Conservation (phyloP, 164 flowering plant genomes). For the Malania oleifera region DNA sequence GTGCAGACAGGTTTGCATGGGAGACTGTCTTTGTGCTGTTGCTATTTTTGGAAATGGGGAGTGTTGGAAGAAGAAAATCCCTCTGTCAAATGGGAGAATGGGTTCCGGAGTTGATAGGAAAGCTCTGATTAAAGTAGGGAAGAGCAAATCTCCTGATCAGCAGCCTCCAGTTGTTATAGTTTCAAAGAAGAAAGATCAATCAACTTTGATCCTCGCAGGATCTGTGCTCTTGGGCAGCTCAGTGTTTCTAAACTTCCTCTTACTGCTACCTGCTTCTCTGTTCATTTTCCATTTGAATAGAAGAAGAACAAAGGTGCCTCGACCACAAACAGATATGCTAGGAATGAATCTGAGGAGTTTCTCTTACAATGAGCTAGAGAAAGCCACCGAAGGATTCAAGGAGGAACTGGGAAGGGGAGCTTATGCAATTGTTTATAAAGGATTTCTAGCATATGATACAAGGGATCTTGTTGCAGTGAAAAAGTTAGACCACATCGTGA, state of each 20-base stretch:
- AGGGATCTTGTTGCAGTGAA: conserved; percentile 3
- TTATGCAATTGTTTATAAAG: conserved; percentile 15
- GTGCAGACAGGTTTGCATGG: conserved; percentile 42
- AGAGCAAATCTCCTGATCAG: conserved; percentile 2
- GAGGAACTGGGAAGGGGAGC: conserved; percentile 15
- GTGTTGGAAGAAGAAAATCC: conserved; percentile 17
- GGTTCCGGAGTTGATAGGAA: conserved; percentile 7
- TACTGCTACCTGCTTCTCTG: background rate
- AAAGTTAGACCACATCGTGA: conserved; percentile 10
- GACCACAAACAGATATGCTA: background rate
- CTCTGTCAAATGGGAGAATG: conserved; percentile 8
- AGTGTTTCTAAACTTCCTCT: background rate
- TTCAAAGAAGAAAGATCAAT: conserved; percentile 6
- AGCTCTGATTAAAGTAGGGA: conserved; percentile 36
- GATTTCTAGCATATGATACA: background rate
- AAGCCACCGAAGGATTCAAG: conserved; percentile 15
- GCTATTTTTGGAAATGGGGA: background rate
- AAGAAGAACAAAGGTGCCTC: background rate
- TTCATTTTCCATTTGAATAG: background rate
- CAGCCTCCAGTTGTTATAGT: background rate
- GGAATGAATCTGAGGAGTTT: conserved; percentile 8
- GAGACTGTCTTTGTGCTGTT: conserved; percentile 35
- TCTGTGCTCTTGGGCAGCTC: conserved; percentile 10
- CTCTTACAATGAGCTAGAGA: conserved; percentile 11
- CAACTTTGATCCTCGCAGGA: conserved; percentile 11